phyloP scores from a whole-genome alignment of 2,329 filamentous ascomycete genomes.

The Aspergillus neoniger region DNA sequence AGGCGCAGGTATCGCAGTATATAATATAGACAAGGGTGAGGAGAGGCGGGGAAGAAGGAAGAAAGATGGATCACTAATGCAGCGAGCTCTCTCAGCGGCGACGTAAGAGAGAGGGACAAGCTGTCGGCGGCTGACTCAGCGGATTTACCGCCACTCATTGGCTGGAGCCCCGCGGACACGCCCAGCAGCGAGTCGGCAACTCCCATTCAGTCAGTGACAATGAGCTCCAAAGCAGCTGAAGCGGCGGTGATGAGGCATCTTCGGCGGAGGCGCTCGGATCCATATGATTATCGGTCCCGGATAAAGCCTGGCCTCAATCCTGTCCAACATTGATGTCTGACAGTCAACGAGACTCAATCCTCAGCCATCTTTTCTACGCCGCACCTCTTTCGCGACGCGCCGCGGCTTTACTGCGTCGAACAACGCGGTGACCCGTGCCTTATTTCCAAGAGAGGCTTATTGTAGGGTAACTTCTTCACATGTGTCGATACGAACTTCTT shows the following conservation, averaged over 20 bases:
- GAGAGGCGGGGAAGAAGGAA: conserved; percentile 14
- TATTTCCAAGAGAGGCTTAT: conserved; percentile 1
- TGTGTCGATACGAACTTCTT: conserved; percentile 51
- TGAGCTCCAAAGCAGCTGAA: neutral
- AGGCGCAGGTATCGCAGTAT: conserved; percentile 1
- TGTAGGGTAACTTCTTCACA: conserved; percentile 27
- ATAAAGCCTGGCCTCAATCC: neutral
- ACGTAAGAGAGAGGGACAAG: conserved; percentile 25
- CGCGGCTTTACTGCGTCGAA: conserved; percentile 13
- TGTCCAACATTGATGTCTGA: neutral
- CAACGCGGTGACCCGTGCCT: neutral
- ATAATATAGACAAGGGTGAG: conserved; percentile 11
- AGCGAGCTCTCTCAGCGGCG: conserved; percentile 13
- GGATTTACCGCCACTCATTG: conserved; percentile 8
- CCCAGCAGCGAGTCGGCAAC: neutral
- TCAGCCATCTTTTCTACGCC: neutral
- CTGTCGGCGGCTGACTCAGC: conserved; percentile 20
- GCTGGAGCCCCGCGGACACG: conserved; percentile 18
- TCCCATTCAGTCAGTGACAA: too few relatives aligned
- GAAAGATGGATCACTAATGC: conserved; percentile 15
- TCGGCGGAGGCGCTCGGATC: neutral
- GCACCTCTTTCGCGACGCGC: conserved; percentile 14
- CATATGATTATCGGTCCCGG: neutral
- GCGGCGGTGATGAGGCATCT: neutral
- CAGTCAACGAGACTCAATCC: neutral